Evolutionary conservation across 306 rosid species (phyloP).

Genomic region (Potentilla sterilis): DNA sequence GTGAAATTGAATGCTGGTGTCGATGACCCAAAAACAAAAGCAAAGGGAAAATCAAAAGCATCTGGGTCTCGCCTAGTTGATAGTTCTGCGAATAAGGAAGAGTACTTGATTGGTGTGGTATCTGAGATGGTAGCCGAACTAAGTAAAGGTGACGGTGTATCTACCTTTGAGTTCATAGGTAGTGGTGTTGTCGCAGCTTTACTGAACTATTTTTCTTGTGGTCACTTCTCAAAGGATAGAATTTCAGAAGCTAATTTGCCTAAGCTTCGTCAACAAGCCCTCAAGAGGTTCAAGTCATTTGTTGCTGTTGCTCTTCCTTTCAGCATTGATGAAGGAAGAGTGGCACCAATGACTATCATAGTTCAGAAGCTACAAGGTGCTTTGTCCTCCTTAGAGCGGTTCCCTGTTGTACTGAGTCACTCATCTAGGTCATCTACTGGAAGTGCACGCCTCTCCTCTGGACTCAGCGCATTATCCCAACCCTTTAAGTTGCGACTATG

Average conservation of each 20-base stretch:
- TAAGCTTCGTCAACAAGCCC: conserved; percentile 84
- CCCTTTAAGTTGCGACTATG: conserved; percentile 94
- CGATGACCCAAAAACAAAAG: conserved; percentile 72
- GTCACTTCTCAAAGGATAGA: conserved; percentile 75
- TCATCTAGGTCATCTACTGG: conserved; percentile 89
- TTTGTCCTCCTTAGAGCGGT: conserved; percentile 92
- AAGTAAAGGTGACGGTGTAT: conserved; percentile 95
- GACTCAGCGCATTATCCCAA: conserved; percentile 85
- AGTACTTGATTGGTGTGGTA: conserved; percentile 61
- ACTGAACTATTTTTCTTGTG: conserved; percentile 89
- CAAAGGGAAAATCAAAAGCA: conserved; percentile 80
- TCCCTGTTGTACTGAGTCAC: conserved; percentile 96
- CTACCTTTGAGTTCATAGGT: conserved; percentile 97
- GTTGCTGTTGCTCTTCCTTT: conserved; percentile 82
- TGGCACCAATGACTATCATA: conserved; percentile 71
- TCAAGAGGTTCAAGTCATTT: conserved; percentile 78
- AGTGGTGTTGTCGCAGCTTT: conserved; percentile 90
- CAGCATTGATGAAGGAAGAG: conserved; percentile 33
- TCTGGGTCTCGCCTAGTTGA: conserved; percentile 54
- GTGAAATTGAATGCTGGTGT: conserved; percentile 63
- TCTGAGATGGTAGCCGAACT: conserved; percentile 90
- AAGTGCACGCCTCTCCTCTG: conserved; percentile 91
- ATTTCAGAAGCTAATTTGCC: conserved; percentile 67
- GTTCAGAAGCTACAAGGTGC: conserved; percentile 98
- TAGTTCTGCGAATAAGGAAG: conserved; percentile 54